phyloP scores from a whole-genome alignment of 2,329 filamentous ascomycete genomes.

The Huntiella bhutanensis region DNA sequence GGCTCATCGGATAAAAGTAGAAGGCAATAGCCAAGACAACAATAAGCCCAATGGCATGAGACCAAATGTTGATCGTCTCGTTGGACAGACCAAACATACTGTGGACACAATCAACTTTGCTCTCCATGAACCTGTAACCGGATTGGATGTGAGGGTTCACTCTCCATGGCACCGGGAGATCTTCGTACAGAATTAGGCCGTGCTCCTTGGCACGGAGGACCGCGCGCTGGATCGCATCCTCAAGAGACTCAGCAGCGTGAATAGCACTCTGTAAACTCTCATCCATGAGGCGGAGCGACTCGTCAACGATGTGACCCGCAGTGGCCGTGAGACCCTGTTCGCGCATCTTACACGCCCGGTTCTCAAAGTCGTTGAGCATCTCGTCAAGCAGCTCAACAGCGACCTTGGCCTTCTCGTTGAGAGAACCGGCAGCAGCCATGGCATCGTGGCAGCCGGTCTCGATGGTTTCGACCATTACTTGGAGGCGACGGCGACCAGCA shows the following conservation, averaged over 20 bases:
- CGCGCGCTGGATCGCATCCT: constrained; percentile 68
- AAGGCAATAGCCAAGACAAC: constrained; percentile 78
- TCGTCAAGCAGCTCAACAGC: constrained; percentile 72
- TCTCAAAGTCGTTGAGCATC: constrained; percentile 73
- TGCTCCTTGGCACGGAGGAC: constrained; percentile 56
- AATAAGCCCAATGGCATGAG: constrained; percentile 74
- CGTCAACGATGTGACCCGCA: constrained; percentile 58
- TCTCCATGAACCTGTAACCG: constrained; percentile 87
- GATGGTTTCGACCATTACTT: constrained; percentile 80
- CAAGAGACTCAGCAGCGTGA: constrained; percentile 61
- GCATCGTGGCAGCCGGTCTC: constrained; percentile 78
- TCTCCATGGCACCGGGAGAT: constrained; percentile 79
- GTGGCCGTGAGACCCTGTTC: constrained; percentile 52
- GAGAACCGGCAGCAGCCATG: constrained; percentile 61
- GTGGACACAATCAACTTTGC: constrained; percentile 70
- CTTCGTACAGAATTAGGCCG: constrained; percentile 72
- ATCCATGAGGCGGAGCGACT: constrained; percentile 58
- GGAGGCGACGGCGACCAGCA: constrained; percentile 63
- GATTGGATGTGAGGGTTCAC: constrained; percentile 84
- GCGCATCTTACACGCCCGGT: constrained; percentile 58
- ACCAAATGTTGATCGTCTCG: constrained; percentile 96
- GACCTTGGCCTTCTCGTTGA: constrained; percentile 81
- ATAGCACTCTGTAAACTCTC: constrained; percentile 69
- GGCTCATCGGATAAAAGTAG: constrained; percentile 81
- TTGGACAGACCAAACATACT: constrained; percentile 77